Evolutionary conservation across 2,329 filamentous ascomycete genomes (phyloP).

Genomic region (Cladophialophora exuberans): DNA sequence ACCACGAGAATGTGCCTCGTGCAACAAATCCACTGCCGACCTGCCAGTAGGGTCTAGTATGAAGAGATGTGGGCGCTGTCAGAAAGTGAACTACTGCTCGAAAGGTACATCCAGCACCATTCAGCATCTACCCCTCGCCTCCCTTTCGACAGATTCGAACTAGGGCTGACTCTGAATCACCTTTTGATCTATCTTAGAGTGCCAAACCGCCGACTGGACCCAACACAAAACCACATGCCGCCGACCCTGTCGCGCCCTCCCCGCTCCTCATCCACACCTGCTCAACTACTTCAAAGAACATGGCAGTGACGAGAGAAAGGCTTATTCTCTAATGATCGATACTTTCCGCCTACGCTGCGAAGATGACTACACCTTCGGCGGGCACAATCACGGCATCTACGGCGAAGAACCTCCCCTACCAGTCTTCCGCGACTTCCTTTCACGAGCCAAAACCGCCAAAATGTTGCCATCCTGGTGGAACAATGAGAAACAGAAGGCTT

Average conservation of each 20-base stretch:
- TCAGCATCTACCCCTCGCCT: neutral
- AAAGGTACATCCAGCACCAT: slow-evolving; percentile 14
- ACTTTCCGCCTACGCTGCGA: slow-evolving; percentile 52
- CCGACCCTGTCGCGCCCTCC: slow-evolving; percentile 27
- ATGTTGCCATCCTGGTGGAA: slow-evolving; percentile 54
- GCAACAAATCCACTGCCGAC: slow-evolving; percentile 17
- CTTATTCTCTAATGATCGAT: slow-evolving; percentile 54
- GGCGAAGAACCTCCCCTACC: slow-evolving; percentile 16
- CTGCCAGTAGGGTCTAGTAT: slow-evolving; percentile 11
- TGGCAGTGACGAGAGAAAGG: slow-evolving; percentile 44
- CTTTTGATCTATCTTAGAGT: too few relatives aligned
- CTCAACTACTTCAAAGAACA: slow-evolving; percentile 41
- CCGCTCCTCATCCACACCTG: slow-evolving; percentile 27
- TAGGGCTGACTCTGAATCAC: too few relatives aligned
- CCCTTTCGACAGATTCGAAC: too few relatives aligned
- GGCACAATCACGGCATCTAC: slow-evolving; percentile 28
- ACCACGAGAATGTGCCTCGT: slow-evolving; percentile 13
- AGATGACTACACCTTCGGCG: slow-evolving; percentile 40
- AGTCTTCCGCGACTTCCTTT: slow-evolving; percentile 22
- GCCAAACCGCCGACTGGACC: slow-evolving; percentile 58
- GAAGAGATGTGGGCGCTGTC: slow-evolving; percentile 23
- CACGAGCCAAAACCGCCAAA: slow-evolving; percentile 19
- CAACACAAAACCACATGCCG: slow-evolving; percentile 43
- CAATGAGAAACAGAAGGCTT: slow-evolving; percentile 42
- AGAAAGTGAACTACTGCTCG: slow-evolving; percentile 21